phyloP scores from a whole-genome alignment of 306 rosid species.

The Cyclanthera cordifolia region DNA sequence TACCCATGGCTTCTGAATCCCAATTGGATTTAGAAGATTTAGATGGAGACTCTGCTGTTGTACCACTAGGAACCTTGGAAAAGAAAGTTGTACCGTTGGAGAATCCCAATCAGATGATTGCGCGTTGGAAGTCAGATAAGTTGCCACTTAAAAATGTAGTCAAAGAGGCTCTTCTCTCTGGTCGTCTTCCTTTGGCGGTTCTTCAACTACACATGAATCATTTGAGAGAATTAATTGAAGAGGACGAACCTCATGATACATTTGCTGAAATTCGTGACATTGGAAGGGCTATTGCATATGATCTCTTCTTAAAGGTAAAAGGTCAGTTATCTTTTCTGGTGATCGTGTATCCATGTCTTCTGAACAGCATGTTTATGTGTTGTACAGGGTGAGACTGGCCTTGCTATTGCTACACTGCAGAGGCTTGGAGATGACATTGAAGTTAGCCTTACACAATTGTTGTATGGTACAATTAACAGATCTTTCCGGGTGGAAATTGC shows the following conservation, averaged over 20 bases:
- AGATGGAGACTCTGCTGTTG: slow-evolving; percentile 37
- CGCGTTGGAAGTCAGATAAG: slow-evolving; percentile 89
- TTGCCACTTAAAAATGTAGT: slow-evolving; percentile 76
- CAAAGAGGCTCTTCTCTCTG: slow-evolving; percentile 83
- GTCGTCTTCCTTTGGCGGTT: slow-evolving; percentile 95
- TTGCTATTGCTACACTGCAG: slow-evolving; percentile 80
- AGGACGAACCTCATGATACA: slow-evolving; percentile 57
- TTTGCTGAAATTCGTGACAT: slow-evolving; percentile 85
- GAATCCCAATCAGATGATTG: slow-evolving; percentile 86
- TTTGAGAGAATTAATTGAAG: slow-evolving; percentile 44
- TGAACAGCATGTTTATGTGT: slow-evolving; percentile 15
- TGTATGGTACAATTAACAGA: slow-evolving; percentile 82
- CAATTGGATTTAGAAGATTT: slow-evolving; percentile 39
- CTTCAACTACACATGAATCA: slow-evolving; percentile 87
- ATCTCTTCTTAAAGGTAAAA: slow-evolving; percentile 81
- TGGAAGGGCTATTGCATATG: slow-evolving; percentile 95
- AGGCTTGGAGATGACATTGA: slow-evolving; percentile 94
- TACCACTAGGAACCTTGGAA: slow-evolving; percentile 26
- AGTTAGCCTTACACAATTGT: slow-evolving; percentile 69
- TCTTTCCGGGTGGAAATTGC: slow-evolving; percentile 63
- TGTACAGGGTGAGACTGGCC: slow-evolving; percentile 85
- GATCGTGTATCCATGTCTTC: slow-evolving; percentile 10
- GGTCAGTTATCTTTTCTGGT: slow-evolving; percentile 12
- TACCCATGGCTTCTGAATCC: slow-evolving; percentile 36
- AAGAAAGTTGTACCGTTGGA: slow-evolving; percentile 49